These are phyloP conservation scores for Hevea brasiliensis DNA, from an alignment of 345 rosid genomes.

Conservation along the genomic window DNA sequence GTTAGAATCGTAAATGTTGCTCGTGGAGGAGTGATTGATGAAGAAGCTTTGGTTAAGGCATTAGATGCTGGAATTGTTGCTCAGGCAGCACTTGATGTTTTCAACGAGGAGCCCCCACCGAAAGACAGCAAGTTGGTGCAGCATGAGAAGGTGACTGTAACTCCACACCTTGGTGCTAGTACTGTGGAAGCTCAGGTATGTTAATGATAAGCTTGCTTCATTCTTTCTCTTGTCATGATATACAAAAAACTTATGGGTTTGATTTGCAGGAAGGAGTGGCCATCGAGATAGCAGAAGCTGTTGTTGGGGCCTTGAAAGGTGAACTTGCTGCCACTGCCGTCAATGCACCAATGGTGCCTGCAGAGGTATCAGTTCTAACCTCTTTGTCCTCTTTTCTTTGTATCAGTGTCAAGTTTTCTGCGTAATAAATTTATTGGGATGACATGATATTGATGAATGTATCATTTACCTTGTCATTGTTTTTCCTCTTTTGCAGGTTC, in stretches of 20 bases:
- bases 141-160: conserved; percentile 30
- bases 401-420: not conserved
- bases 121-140: conserved; percentile 29
- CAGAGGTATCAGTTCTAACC: conserved; percentile 25
- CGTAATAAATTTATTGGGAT: not conserved
- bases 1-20: conserved; percentile 35
- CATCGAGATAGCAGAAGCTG: conserved; percentile 36
- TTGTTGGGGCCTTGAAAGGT: conserved; percentile 33
- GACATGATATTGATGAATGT: not conserved
- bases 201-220: not conserved
- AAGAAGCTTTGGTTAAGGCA: conserved; percentile 33
- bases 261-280: conserved; percentile 35
- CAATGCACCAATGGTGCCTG: conserved; percentile 38
- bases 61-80: conserved; percentile 35
- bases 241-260: not conserved
- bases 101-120: conserved; percentile 27
- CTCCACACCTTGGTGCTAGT: conserved; percentile 39
- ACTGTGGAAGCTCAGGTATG: conserved; percentile 32
- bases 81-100: conserved; percentile 38
- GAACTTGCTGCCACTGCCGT: conserved; percentile 36
- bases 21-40: conserved; percentile 35
- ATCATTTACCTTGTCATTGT: not conserved
- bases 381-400: not conserved
- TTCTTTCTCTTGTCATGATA: conserved; percentile 1
- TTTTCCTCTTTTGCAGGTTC: conserved; percentile 14